A percentile compares a stretch with the other conserved stretches of the same genome.
phyloP scores from a whole-genome alignment of 129 eudicot genomes.

The Escallonia rubra region DNA sequence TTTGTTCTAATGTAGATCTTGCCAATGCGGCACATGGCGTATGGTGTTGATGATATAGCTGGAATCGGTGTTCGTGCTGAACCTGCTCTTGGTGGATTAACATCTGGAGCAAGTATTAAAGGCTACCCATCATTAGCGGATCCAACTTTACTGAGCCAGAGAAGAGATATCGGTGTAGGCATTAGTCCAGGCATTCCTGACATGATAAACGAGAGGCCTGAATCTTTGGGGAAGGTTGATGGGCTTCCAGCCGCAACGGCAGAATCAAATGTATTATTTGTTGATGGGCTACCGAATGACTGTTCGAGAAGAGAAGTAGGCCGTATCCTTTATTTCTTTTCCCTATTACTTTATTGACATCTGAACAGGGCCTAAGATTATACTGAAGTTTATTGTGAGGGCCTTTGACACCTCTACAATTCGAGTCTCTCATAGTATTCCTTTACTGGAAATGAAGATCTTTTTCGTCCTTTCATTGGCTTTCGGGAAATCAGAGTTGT shows the following conservation, averaged over 20 bases:
- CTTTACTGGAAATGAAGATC: constrained; percentile 61
- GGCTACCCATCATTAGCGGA: constrained; percentile 41
- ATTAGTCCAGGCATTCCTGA: constrained; percentile 36
- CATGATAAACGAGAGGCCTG: constrained; percentile 35
- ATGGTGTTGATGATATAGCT: neutral
- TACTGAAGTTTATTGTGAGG: neutral
- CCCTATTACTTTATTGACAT: neutral
- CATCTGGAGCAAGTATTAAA: constrained; percentile 20
- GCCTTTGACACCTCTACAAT: neutral
- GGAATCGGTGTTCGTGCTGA: constrained; percentile 36
- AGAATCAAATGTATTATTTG: constrained; percentile 71
- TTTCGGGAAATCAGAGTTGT: constrained; percentile 76
- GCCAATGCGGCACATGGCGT: neutral
- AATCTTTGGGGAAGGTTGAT: constrained; percentile 45
- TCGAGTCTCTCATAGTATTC: constrained; percentile 10
- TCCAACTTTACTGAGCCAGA: constrained; percentile 27
- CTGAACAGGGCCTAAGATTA: neutral
- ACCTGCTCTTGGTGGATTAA: constrained; percentile 36
- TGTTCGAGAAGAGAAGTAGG: constrained; percentile 87
- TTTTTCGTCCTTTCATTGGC: constrained; percentile 88
- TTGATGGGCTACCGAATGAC: constrained; percentile 83
- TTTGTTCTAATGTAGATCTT: neutral
- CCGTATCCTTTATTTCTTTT: constrained; percentile 57
- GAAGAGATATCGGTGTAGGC: constrained; percentile 37
- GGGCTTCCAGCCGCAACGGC: constrained; percentile 29